phyloP scores from a whole-genome alignment of 176 grass and related monocot genomes.

The Phoenix roebelenii region DNA sequence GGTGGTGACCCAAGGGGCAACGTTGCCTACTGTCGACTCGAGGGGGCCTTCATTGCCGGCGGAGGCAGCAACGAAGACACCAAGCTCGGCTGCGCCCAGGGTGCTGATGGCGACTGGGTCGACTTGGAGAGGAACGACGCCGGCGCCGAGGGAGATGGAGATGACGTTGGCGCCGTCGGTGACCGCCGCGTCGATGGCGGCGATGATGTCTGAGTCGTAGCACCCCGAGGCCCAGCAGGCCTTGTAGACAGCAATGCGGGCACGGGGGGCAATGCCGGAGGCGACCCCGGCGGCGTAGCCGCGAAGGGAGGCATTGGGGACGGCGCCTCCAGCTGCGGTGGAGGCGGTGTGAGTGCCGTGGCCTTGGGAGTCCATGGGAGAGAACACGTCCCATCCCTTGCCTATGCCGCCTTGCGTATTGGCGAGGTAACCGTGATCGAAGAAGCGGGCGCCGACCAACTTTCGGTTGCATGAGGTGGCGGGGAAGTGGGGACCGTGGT shows the following conservation, averaged over 20 bases:
- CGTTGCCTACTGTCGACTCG: slow-evolving; percentile 18
- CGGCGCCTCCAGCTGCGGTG: background rate
- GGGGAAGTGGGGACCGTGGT: slow-evolving; percentile 15
- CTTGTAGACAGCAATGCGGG: slow-evolving; percentile 25
- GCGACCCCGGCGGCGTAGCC: background rate
- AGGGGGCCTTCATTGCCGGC: slow-evolving; percentile 31
- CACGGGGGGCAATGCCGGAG: background rate
- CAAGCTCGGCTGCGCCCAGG: slow-evolving; percentile 25
- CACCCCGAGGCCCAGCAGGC: slow-evolving; percentile 19
- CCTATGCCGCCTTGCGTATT: background rate
- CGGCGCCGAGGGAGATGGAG: slow-evolving; percentile 22
- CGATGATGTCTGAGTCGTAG: slow-evolving; percentile 22
- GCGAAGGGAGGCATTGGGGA: background rate
- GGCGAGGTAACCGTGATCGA: background rate
- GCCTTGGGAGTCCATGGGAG: slow-evolving; percentile 2
- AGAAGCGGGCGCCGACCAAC: slow-evolving; percentile 33
- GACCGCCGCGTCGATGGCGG: slow-evolving; percentile 24
- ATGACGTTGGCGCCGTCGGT: slow-evolving; percentile 18
- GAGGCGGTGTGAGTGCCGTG: slow-evolving; percentile 10
- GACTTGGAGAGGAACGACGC: background rate
- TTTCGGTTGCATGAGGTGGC: slow-evolving; percentile 31
- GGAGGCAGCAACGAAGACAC: slow-evolving; percentile 30
- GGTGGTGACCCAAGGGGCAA: slow-evolving; percentile 51
- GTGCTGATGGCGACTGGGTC: slow-evolving; percentile 29
- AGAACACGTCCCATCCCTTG: background rate